Evolutionary conservation across 345 rosid genomes (phyloP), one percentile per base, ranked within the genome.

Genomic region (Syzygium jambos): DNA sequence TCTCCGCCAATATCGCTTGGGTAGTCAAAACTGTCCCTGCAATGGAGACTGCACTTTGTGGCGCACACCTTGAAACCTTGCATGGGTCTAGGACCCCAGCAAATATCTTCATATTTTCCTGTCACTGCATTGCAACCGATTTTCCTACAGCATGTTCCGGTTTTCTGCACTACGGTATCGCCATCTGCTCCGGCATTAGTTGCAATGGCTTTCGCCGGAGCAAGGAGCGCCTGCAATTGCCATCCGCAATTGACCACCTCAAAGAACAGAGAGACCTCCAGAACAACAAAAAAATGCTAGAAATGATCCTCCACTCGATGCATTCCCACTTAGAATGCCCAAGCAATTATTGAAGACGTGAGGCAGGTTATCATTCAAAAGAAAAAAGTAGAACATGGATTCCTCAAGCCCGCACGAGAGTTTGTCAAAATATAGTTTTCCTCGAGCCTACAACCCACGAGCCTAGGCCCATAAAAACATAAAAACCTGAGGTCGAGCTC

Each of bases 61-160:
- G 94, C 4, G 98, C 98, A 57, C 95, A 94, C 89, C 96, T 93
- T 52, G 96, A 89, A 90, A 97, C 98, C 87, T 92, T 91, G 85
- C 98, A 94, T 84, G 98, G 97, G 91, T 95, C 98, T 25, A 90
- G 90, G 1, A 95, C 92, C 87, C 98, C 97, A 3, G 92, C 93
- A 46, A 87, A 97, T 98, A 93, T 97, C 98, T 89, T 93, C 98
- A 43, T 92, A 95, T 77, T 73, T 90, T 43, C 93, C 94, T 17
- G 92, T 92, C 98, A 95, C 93, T 51, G 98, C 98, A 85, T 97
- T 94, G 91, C 93, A 96, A 83, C 97, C 99, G 27, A 80, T 90
- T 93, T 91, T 88, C 98, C 98, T 94, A 53, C 90, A 93, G 16
- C 87, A 88, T 49, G 77, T 78, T 90, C 83, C 90, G 46, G 93